phyloP scores from a whole-genome alignment of 208 protist genomes.

The Kentomonas sorsogonicus region DNA sequence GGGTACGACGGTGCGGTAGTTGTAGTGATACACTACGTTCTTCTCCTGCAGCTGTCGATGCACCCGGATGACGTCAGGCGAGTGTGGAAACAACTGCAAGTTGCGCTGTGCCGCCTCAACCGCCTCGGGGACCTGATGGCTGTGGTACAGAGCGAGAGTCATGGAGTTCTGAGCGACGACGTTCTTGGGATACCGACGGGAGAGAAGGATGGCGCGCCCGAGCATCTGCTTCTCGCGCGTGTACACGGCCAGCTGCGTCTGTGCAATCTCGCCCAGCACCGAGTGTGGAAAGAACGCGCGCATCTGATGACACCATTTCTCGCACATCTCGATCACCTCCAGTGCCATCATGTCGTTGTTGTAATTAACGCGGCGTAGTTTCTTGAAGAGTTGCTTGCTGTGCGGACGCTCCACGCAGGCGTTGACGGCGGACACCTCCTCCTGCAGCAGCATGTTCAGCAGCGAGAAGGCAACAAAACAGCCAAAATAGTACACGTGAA shows the following conservation, averaged over 20 bases:
- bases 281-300: slow-evolving; percentile 56
- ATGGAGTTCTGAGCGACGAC: slow-evolving; percentile 59
- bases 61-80: slow-evolving; percentile 30
- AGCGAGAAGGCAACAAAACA: slow-evolving; percentile 37
- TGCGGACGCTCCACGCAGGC: slow-evolving; percentile 18
- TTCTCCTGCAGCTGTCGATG: slow-evolving; percentile 37
- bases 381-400: slow-evolving; percentile 2
- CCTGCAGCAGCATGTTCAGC: slow-evolving; percentile 29
- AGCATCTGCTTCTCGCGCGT: slow-evolving; percentile 37
- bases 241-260: slow-evolving; percentile 25
- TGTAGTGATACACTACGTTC: slow-evolving; percentile 52
- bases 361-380: slow-evolving; percentile 20
- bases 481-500: slow-evolving; percentile 54
- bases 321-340: slow-evolving; percentile 40
- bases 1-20: slow-evolving; percentile 61
- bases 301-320: slow-evolving; percentile 37
- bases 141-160: slow-evolving; percentile 57
- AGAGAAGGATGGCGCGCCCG: slow-evolving; percentile 38
- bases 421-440: slow-evolving; percentile 27
- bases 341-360: slow-evolving; percentile 31
- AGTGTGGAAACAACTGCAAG: slow-evolving; percentile 70
- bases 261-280: slow-evolving; percentile 30
- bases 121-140: slow-evolving; percentile 65
- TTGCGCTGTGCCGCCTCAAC: slow-evolving; percentile 52
- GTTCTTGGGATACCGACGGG: slow-evolving; percentile 54